A percentile compares a stretch with the other conserved stretches of the same genome.
Conservation (phyloP, 1,284 basidiomycete species). For the Malassezia psittaci region DNA sequence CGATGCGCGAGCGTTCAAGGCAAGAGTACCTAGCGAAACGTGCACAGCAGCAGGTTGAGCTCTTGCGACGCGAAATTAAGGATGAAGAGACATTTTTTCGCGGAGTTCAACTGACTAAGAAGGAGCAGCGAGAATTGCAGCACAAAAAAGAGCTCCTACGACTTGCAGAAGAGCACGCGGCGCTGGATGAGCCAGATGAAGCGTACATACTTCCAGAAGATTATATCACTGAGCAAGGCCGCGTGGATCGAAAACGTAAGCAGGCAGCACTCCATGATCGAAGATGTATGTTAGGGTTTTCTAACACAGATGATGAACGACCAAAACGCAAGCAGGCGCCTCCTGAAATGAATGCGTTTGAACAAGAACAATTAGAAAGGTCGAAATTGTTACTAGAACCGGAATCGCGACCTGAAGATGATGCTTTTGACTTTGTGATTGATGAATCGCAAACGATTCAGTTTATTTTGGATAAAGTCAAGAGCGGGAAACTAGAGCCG, state of each 20-base stretch:
- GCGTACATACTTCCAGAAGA: slow-evolving; percentile 52
- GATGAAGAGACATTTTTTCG: slow-evolving; percentile 43
- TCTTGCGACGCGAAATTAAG: slow-evolving; percentile 69
- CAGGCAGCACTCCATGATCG: slow-evolving; percentile 84
- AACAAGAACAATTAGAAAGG: slow-evolving; percentile 77
- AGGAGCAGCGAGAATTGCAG: slow-evolving; percentile 70
- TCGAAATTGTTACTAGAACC: slow-evolving; percentile 50
- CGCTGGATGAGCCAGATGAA: slow-evolving; percentile 65
- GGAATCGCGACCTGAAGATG: slow-evolving; percentile 38
- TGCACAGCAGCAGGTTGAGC: slow-evolving; percentile 87
- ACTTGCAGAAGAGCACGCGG: slow-evolving; percentile 82
- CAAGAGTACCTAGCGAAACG: slow-evolving; percentile 95
- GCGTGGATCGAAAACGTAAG: slow-evolving; percentile 93
- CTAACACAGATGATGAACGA: slow-evolving; percentile 52
- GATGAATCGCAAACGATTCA: slow-evolving; percentile 94
- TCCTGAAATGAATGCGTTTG: slow-evolving; percentile 81
- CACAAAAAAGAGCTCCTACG: slow-evolving; percentile 83
- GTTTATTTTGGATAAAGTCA: slow-evolving; percentile 71
- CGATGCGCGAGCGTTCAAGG: slow-evolving; percentile 48
- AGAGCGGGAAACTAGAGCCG: slow-evolving; percentile 48
- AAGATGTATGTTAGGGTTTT: slow-evolving; percentile 43
- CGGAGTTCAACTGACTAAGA: slow-evolving; percentile 58
- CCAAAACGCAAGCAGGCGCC: slow-evolving; percentile 54
- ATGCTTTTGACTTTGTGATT: slow-evolving; percentile 88
- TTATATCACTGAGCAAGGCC: slow-evolving; percentile 97